Evolutionary conservation across 2,329 filamentous ascomycete genomes (phyloP).

Genomic region (Ophiostoma fasciatum): DNA sequence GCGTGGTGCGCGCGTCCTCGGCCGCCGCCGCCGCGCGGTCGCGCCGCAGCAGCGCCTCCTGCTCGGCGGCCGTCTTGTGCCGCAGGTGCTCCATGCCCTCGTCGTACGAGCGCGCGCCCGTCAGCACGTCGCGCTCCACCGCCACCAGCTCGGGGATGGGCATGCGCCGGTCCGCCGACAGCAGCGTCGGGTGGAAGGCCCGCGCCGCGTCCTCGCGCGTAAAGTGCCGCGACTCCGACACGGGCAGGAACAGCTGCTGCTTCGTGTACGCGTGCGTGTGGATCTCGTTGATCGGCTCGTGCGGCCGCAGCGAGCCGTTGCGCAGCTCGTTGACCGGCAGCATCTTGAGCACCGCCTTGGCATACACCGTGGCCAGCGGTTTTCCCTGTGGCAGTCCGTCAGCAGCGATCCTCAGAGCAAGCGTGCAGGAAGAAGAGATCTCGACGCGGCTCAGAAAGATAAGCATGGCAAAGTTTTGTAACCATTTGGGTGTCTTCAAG

Average conservation of each 20-base stretch:
- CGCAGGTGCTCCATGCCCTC: conserved; percentile 9
- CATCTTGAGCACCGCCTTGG: conserved; percentile 63
- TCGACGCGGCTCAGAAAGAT: conserved; percentile 51
- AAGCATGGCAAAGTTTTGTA: conserved; percentile 43
- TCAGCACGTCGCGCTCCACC: conserved; percentile 33
- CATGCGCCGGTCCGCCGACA: conserved; percentile 45
- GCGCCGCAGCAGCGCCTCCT: conserved; percentile 7
- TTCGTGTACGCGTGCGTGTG: conserved; percentile 45
- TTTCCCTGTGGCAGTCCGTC: conserved; percentile 44
- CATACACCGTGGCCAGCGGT: conserved; percentile 60
- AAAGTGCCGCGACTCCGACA: conserved; percentile 47
- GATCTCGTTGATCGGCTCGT: conserved; percentile 51
- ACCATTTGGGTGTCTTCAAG: conserved; percentile 95
- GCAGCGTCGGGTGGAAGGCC: conserved; percentile 45
- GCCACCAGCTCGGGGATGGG: conserved; percentile 47
- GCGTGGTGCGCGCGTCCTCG: conserved; percentile 26
- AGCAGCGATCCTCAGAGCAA: no score
- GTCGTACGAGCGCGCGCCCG: conserved; percentile 18
- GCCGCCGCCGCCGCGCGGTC: conserved; percentile 20
- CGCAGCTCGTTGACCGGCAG: conserved; percentile 52
- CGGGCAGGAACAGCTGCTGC: conserved; percentile 50
- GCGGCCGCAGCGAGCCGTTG: conserved; percentile 30
- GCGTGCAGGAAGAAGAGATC: conserved; percentile 8
- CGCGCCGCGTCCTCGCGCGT: conserved; percentile 51
- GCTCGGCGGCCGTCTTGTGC: conserved; percentile 20